Evolutionary conservation across 164 flowering plant genomes (phyloP).

Genomic region (Macadamia tetraphylla): DNA sequence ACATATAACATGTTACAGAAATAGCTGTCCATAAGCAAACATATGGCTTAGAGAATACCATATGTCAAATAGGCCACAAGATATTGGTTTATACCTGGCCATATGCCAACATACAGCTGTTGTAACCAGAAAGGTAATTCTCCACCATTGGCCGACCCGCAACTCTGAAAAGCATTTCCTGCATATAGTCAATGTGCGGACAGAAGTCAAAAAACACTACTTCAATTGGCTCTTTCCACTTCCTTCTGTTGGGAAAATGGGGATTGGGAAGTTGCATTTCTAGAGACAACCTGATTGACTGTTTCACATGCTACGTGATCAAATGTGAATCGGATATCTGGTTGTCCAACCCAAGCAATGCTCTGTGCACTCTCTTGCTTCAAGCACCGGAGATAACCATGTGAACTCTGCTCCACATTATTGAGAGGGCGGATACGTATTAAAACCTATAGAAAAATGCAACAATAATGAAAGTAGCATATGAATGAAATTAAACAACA

Average conservation of each 20-base stretch:
- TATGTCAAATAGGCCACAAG: no score
- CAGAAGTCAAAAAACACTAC: slow-evolving; percentile 2
- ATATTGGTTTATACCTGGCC: slow-evolving; percentile 66
- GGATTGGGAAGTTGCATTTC: not conserved
- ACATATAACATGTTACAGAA: no score
- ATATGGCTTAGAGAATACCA: no score
- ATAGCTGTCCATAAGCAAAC: no score
- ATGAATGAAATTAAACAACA: not conserved
- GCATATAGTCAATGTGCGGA: slow-evolving; percentile 18
- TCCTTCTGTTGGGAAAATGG: not conserved
- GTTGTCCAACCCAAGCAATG: slow-evolving; percentile 87
- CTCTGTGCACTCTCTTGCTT: slow-evolving; percentile 91
- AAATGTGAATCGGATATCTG: slow-evolving; percentile 85
- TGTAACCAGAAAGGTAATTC: slow-evolving; percentile 95
- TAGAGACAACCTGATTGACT: slow-evolving; percentile 63
- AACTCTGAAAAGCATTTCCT: slow-evolving; percentile 90
- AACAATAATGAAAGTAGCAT: not conserved
- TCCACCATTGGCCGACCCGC: slow-evolving; percentile 96
- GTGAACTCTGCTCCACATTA: slow-evolving; percentile 52
- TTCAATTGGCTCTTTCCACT: not conserved
- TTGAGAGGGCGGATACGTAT: slow-evolving; percentile 92
- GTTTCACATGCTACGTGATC: slow-evolving; percentile 98
- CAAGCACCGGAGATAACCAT: slow-evolving; percentile 80
- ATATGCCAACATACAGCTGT: slow-evolving; percentile 98
- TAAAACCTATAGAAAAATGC: slow-evolving; percentile 49